Evolutionary conservation across 192 early-diverging fungal species (phyloP), one percentile per base, ranked within the genome.

Genomic region (Entrophospora sp.): DNA sequence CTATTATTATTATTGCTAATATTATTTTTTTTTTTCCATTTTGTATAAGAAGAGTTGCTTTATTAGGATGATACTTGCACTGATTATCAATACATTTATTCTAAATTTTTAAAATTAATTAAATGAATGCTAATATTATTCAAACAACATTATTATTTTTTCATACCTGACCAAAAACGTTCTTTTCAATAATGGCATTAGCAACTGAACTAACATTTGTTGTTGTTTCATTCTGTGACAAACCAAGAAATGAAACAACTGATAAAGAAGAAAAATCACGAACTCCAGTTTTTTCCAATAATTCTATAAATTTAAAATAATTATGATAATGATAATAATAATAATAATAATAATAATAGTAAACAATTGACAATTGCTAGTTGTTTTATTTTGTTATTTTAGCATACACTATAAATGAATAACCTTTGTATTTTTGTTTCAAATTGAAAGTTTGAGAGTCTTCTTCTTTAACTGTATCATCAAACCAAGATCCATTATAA

Each of bases 161-260:
- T 28, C 18, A 20, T 49, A 64, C 62, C 44, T 49, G 62, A 14
- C 46, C 62, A 64, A 64, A 64, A 4, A 64, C 45, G 14, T 48
- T 49, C 43, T 49, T 64, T 36, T 64, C 62, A 20, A 64, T 34
- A 7, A 64, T 64, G 18, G 62, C 36, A 36, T 64, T 64, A 6
- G 62, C 62, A 36, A 64, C 36, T 22, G 45, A 64, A 35, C 13
- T 25, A 10, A 64, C 18, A 7, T 64, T 64, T n/a, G 62, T n/a
- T 12, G 62, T 64, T 24, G 31, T 64, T 32, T 28, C 62, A 14
- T 13, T 34, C 13, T 64, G 44, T 34, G 62, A 35, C 22, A 64
- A 49, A 1, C 62, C 62, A 49, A 64, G 27, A 35, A 64, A 64
- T n/a, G 62, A n/a, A 6, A 64, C 62, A 36, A 64, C 46, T 14